Evolutionary conservation across 495 filamentous ascomycete genomes (phyloP), one percentile per base, ranked within the genome.

Genomic region (Penicillium daleae): DNA sequence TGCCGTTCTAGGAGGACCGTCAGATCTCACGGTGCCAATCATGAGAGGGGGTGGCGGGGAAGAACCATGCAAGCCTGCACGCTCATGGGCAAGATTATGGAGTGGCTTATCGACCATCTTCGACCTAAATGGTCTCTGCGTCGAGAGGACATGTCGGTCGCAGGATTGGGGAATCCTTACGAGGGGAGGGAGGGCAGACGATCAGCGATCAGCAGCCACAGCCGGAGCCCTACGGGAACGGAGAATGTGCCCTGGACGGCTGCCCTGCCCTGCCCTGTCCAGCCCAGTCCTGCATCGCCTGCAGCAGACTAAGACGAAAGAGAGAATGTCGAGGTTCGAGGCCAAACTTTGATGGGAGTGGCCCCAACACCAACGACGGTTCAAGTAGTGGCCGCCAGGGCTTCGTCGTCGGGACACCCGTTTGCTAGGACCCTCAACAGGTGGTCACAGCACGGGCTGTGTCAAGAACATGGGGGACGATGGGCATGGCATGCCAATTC

Each of bases 181-280:
- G 29, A 35, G 57, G 51, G 27, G 1, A 19, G 19, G 57, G 29
- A 59, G 44, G 44, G 35, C 44, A 48, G n/a, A 6, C 27, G 64
- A 66, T 66, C 59, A 61, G 31, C 58, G 58, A 65, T 59, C 59
- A 63, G 57, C 65, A 66, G 65, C 65, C 65, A 67, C 65, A 67
- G 37, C 65, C 65, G 65, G 53, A 35, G 58, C 58, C 58, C 33
- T 60, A 60, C 49, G 22, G 32, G 58, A 29, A 56, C n/a, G 61
- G 55, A 33, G 62, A 64, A 65, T 66, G 64, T 62, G 42, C 64
- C n/a, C 63, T 62, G 29, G 29, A 54, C 13, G 51, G 51, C 51
- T 32, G 31, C 50, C 50, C 50, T 53, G 50, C 15, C 29, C 51
- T 31, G 51, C 37, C n/a, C n/a, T n/a, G n/a, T 19, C 42, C 26